Base-by-base conservation (phyloP, 2,329 filamentous ascomycete genomes). In the Sclerotinia borealis region DNA sequence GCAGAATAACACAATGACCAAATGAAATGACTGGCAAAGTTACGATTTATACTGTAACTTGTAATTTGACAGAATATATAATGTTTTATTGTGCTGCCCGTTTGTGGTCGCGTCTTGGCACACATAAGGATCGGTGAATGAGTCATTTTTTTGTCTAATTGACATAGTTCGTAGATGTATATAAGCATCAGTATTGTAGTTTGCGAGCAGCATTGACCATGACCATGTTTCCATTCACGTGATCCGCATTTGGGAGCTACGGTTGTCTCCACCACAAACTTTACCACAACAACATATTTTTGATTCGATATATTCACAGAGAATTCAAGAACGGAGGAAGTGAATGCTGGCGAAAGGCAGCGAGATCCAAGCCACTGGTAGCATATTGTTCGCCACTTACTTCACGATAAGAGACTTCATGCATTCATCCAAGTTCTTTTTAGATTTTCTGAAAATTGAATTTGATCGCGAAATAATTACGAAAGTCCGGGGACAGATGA, bases 401-500 rank as follows among this genome's bases (percentile, higher is more conserved):
- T n/a, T 22, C 19, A 51, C 19, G 49, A 19, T 19, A 51, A 51
- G 49, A 51, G 5, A 7, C 34, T 36, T 36, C 11, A 34, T 22
- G 10, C 29, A 36, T 15, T 34, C 29, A 15, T 8, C n/a, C 11
- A 7, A 8, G 3, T 43, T 31, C 41, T 45, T 6, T 4, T 22
- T 43, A 9, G 6, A 31, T 15, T n/a, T 49, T 34, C 41, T 9
- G 27, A 4, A 49, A 41, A 36, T 5, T 25, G 27, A 17, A 49
- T 41, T 48, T n/a, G 6, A 27, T 49, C 22, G 29, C 55, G 29
- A 29, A 59, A 22, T n/a, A 34, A 61, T 48, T 19, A 61, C 61
- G 61, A 60, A n/a, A 60, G 34, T 47, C 36, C 48, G 43, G 61
- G 61, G 61, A 29, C 10, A 36, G 41, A 63, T 63, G 55, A 63